Base-by-base conservation (phyloP, 2,329 filamentous ascomycete genomes). In the Xylariaceae sp. region DNA sequence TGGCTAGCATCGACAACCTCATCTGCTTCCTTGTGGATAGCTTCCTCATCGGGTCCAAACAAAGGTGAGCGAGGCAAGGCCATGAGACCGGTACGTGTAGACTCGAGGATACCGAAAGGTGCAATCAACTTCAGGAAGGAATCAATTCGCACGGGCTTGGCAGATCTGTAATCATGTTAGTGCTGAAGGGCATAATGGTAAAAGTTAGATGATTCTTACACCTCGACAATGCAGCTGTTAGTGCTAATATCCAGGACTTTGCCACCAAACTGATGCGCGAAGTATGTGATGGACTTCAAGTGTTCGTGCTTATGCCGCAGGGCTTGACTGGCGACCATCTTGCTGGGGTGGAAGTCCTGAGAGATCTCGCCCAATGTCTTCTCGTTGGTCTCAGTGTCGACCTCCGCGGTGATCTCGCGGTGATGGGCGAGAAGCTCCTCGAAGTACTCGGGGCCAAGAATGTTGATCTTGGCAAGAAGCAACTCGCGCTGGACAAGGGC, bases 181-280 rank as follows among this genome's bases (percentile, higher is more conserved):
- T 57, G 51, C 62, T 53, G 52, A 42, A 50, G 10, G 39, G 55
- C 37, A 47, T 13, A 37, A 37, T 9, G 47, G 6, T 49, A 44
- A 35, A 56, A 45, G 30, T 23, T 9, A 39, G 15, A 17, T 9
- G 49, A 30, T 34, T 83, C 89, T 83, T 83, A 93, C 90, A 99
- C 76, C 77, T 99, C 94, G 61, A 99, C 92, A 74, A 97, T 97
- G 77, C 94, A 97, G 78, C 95, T 97, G 77, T 90, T 97, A 56
- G 90, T 97, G 80, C 92, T 96, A 70, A 99, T 97, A 75, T 99
- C 94, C 69, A 99, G 77, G 30, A 99, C 90, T 79, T 99, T 99
- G 65, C 94, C 94, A 59, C 92, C 92, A 70, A 99, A 99, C 72
- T 99, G 94, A 78, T 99, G 94, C 15, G 93, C 88, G 73, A 99